Percentiles rank a stretch among this genome's conserved stretches.
phyloP scores from a whole-genome alignment of 257 asterid genomes.

The Solanum piurae region DNA sequence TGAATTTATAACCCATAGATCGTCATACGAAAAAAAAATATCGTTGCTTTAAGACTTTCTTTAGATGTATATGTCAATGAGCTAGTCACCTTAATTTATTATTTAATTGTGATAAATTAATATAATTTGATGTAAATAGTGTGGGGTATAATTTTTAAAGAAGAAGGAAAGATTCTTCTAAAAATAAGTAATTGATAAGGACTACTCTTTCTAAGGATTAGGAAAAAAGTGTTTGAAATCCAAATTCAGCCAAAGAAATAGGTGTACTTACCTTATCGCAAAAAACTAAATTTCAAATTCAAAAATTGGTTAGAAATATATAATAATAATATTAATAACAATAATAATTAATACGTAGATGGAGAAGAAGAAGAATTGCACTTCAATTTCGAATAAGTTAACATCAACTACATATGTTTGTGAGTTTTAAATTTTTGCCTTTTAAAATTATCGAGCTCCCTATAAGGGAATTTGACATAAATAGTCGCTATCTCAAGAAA shows the following conservation, averaged over 20 bases:
- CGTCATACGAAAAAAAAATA: no score
- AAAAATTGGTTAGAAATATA: background rate
- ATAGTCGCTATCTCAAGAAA: no score
- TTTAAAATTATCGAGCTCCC: no score
- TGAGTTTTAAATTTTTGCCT: no score
- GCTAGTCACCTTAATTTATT: background rate
- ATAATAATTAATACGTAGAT: no score
- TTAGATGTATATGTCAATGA: background rate
- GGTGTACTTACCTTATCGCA: background rate
- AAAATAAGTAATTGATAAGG: background rate
- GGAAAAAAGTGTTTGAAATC: background rate
- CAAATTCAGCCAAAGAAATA: background rate
- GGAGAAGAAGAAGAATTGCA: background rate
- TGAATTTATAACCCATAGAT: accelerated
- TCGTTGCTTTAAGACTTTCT: no score
- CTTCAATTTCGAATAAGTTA: no score
- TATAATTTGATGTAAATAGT: background rate
- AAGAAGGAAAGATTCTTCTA: background rate
- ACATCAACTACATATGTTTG: no score
- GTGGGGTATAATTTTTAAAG: background rate
- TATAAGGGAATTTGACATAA: no score
- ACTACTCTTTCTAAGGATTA: background rate
- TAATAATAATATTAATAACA: no score
- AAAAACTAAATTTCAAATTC: background rate
- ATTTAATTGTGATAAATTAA: background rate